phyloP scores from a whole-genome alignment of 306 rosid species.

The Vigna nakashimae region DNA sequence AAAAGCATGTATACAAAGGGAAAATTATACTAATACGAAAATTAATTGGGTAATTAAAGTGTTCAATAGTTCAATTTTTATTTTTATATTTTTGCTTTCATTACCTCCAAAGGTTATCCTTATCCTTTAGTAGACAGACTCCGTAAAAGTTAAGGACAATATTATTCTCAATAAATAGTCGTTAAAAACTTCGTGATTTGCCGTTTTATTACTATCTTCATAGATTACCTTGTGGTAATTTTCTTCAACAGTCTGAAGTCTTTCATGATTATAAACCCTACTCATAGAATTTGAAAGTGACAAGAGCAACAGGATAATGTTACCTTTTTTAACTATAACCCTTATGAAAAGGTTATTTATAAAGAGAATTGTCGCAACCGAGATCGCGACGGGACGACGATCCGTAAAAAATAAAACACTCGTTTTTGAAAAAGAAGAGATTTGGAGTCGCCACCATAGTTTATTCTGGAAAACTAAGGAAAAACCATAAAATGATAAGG shows the following conservation, averaged over 20 bases:
- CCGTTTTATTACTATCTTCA: not conserved
- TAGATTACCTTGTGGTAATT: constrained; percentile 7
- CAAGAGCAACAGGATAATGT: constrained; percentile 9
- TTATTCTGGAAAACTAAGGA: too few relatives aligned
- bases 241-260: constrained; percentile 15
- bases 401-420: too few relatives aligned
- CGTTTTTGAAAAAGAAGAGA: too few relatives aligned
- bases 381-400: too few relatives aligned
- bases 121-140: not conserved
- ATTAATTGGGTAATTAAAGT: not conserved
- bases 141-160: not conserved
- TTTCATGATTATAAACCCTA: not conserved
- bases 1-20: too few relatives aligned
- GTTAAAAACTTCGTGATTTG: not conserved
- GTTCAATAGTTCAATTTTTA: not conserved
- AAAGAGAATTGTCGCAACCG: too few relatives aligned
- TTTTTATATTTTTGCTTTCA: not conserved
- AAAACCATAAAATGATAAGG: too few relatives aligned
- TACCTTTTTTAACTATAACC: too few relatives aligned
- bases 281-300: not conserved
- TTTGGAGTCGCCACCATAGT: too few relatives aligned
- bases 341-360: too few relatives aligned
- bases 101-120: not conserved
- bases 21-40: too few relatives aligned
- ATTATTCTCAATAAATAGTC: not conserved